Base-by-base conservation (phyloP, 2,329 filamentous ascomycete genomes). In the Coniochaeta prunicola region DNA sequence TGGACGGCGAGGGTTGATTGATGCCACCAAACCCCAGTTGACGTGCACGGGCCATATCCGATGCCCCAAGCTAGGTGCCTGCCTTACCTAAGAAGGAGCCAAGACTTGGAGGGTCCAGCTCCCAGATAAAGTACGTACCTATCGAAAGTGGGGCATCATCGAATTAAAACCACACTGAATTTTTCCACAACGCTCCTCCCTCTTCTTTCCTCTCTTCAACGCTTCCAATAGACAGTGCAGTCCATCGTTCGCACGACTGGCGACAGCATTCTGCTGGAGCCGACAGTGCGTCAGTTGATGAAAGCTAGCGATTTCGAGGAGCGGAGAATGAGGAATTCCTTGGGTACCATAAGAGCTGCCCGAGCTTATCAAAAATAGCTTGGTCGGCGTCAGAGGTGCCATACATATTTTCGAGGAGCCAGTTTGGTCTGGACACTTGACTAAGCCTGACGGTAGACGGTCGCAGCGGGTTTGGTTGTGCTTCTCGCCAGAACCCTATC, bases 201-300 rank as follows among this genome's bases (percentile, higher is more conserved):
- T 61, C 58, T 61, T 33, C 58, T 66, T 67, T 72, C 75, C 71
- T 73, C 30, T 74, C 75, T 73, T 60, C 78, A 84, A 88, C 87
- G 88, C 88, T 83, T 81, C 87, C 86, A 80, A 78, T 78, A 92
- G 90, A 93, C 90, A 93, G 90, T 92, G 85, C 89, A 88, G 83
- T 81, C 81, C 87, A 87, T 85, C 80, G 82, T 78, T 50, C 73
- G 76, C 78, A 79, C 78, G 73, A 78, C 74, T 73, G 78, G 76
- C 70, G 59, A 74, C 78, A 80, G 77, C 88, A 81, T 92, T 90
- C 85, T 92, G 89, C 80, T 77, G 77, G 79, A 69, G 64, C 75
- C 75, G 75, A 74, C 68, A 72, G 80, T 79, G 77, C 76, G 69
- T 76, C 76, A 75, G 74, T 89, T 87, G 86, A 81, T 87, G 82